Percentiles rank a stretch among this genome's conserved stretches.
phyloP scores from a whole-genome alignment of 495 filamentous ascomycete genomes.

The Aspergillus sparsus region DNA sequence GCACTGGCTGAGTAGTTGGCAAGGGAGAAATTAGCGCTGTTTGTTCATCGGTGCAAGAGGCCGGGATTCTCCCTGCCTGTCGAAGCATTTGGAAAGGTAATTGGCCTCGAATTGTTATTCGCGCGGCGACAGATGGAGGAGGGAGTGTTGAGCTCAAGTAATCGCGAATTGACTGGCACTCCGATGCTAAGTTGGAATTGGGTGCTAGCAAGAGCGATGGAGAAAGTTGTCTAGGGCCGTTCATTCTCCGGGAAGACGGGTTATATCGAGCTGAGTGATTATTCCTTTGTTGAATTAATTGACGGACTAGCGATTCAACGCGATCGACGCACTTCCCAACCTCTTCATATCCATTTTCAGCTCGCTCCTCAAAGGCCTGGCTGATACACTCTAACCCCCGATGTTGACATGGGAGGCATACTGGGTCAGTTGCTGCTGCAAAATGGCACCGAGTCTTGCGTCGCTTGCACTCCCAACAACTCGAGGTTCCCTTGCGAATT shows the following conservation, averaged over 20 bases:
- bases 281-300: conserved; percentile 21
- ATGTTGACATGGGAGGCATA: conserved; percentile 7
- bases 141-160: not conserved
- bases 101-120: not conserved
- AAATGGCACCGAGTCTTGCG: conserved; percentile 15
- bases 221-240: no score
- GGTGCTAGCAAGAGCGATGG: no score
- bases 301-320: conserved; percentile 27
- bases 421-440: not conserved
- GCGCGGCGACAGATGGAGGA: not conserved
- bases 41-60: not conserved
- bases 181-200: no score
- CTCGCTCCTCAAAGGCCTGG: conserved; percentile 25
- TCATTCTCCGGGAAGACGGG: no score
- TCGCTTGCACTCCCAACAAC: conserved; percentile 18
- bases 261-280: not conserved
- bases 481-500: conserved; percentile 10
- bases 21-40: conserved; percentile 20
- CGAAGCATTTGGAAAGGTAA: not conserved
- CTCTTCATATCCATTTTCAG: conserved; percentile 1
- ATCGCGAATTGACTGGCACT: not conserved
- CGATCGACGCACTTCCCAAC: conserved; percentile 23
- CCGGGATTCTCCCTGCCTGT: not conserved
- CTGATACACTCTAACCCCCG: conserved; percentile 14
- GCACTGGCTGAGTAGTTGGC: conserved; percentile 41